Evolutionary conservation across 345 rosid genomes (phyloP), one percentile per base, ranked within the genome.

Genomic region (Sapria himalayana): DNA sequence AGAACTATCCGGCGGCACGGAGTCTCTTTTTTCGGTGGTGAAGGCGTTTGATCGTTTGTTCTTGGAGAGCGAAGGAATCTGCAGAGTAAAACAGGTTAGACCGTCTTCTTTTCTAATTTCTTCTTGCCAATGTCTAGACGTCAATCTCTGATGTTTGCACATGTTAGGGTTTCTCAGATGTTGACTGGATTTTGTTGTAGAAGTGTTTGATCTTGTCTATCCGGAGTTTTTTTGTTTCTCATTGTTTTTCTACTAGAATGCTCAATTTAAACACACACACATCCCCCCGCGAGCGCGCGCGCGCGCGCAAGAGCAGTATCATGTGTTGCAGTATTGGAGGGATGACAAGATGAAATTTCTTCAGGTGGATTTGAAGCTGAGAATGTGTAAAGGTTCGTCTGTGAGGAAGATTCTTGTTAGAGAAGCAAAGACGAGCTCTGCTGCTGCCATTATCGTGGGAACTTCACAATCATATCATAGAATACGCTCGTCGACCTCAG

Each of bases 281-380:
- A n/a, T n/a, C n/a, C n/a, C n/a, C n/a, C n/a, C n/a, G n/a, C n/a
- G n/a, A n/a, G n/a, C n/a, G n/a, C n/a, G n/a, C n/a, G n/a, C n/a
- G n/a, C n/a, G n/a, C n/a, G n/a, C n/a, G n/a, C n/a, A n/a, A n/a
- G n/a, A n/a, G n/a, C n/a, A n/a, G n/a, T n/a, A n/a, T n/a, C n/a
- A n/a, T n/a, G n/a, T n/a, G n/a, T n/a, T n/a, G n/a, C n/a, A 3
- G 2, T 29, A 2, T 13, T 36, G 16, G 22, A 18, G 24, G 25
- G 22, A 22, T 25, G 20, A 33, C 24, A n/a, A n/a, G n/a, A n/a
- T n/a, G 33, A 31, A 39, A 29, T 22, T 59, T 17, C 33, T 42
- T 22, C 64, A 86, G 97, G 85, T 86, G 5, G 85, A 86, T 66
- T 81, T 86, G 66, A 86, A 86, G 69, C 33, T 86, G 15, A 78